Conservation (phyloP, 2,329 filamentous ascomycete genomes). For the Botrytis pseudocinerea region DNA sequence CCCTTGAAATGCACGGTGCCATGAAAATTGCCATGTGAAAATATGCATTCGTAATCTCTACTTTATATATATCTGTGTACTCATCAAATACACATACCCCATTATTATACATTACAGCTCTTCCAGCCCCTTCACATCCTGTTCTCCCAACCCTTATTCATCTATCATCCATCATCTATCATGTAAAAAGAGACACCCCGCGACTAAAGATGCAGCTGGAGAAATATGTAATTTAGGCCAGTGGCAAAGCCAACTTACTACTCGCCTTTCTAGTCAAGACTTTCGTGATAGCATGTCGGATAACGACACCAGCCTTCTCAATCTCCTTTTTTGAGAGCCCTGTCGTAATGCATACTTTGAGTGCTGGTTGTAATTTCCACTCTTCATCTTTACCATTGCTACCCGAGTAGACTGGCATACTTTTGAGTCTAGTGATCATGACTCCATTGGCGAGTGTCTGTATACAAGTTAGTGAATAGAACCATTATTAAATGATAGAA, state of each 20-base stretch:
- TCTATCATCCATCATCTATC: slow-evolving; percentile 14
- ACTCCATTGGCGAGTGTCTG: slow-evolving; percentile 85
- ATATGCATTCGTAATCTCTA: not conserved
- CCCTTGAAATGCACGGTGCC: not conserved
- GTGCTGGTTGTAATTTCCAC: slow-evolving; percentile 72
- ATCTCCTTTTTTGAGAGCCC: slow-evolving; percentile 91
- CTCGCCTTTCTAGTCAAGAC: slow-evolving; percentile 70
- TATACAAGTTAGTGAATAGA: slow-evolving; percentile 22
- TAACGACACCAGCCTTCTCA: slow-evolving; percentile 85
- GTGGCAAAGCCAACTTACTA: slow-evolving; percentile 45
- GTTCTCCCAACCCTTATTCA: not conserved
- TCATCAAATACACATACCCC: not conserved
- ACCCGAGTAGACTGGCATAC: slow-evolving; percentile 63
- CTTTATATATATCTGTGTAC: not conserved
- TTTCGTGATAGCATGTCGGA: slow-evolving; percentile 92
- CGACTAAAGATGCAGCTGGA: not conserved
- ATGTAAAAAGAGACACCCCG: not conserved
- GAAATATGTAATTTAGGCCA: slow-evolving; percentile 36
- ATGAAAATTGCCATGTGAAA: not conserved
- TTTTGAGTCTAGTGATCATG: slow-evolving; percentile 83
- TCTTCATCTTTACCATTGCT: slow-evolving; percentile 68
- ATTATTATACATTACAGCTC: slow-evolving; percentile 11
- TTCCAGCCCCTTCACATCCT: not conserved
- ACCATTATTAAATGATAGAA: not conserved
- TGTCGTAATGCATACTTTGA: slow-evolving; percentile 89